Base-by-base conservation (phyloP, 371 early-diverging fungal species). In the Lichtheimia hyalospora region DNA sequence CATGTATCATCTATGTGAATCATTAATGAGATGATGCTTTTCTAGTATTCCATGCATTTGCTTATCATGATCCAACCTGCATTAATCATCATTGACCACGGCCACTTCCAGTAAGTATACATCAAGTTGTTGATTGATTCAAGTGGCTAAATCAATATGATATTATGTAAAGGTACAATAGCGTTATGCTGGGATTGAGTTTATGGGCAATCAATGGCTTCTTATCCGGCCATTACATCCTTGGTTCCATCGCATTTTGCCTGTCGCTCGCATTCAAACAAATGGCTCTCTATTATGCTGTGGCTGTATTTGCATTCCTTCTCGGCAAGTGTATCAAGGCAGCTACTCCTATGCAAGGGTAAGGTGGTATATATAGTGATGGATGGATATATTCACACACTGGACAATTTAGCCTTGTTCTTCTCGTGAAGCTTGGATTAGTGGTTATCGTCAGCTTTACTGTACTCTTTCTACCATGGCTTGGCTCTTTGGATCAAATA, bases 281-380 rank as follows among this genome's bases (percentile, higher is more conserved):
- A 62, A 98, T 98, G 98, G 92, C 95, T 0, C 77, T 98, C 14
- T 98, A 94, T 68, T 97, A 89, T 72, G 83, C 98, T 0, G 86
- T 94, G 0, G 90, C 96, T 0, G 79, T 98, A 1, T 98, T 98
- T 70, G 85, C 85, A 16, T 96, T 82, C 66, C 79, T 98, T 20
- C 78, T 98, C 10, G 91, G 92, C 12, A 80, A 79, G 55, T 95
- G 94, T 60, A 74, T 88, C 55, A 46, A 46, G 46, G 46, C 46
- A 66, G 64, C 41, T 72, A 79, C 24, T 8, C 56, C 56, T 16
- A 50, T 41, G 46, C 13, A 63, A 71, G 13, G 82, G 82, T 15
- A 54, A 46, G 16, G 0, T 15, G 4, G 3, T 44, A 44, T 18
- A 0, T 15, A 10, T 5, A 15, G 5, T 13, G 13, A 16, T 54